phyloP scores from a whole-genome alignment of 2,329 filamentous ascomycete genomes.

The Fusarium piperis region DNA sequence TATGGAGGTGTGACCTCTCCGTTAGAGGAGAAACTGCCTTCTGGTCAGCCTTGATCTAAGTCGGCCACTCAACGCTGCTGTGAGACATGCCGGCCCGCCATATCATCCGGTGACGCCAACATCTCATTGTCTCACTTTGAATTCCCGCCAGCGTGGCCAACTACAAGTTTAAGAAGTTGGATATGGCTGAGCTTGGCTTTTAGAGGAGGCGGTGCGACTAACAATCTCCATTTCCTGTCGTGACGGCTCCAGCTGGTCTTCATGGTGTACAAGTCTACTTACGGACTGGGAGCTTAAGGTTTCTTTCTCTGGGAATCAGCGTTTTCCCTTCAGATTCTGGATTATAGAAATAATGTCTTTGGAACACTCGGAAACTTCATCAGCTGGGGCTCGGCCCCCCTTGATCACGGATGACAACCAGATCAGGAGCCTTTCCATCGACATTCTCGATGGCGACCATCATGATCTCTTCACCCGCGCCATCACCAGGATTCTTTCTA shows the following conservation, averaged over 20 bases:
- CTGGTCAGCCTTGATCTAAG: background rate
- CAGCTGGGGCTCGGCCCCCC: background rate
- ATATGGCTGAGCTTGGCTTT: background rate
- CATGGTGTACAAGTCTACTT: background rate
- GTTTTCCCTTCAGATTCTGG: background rate
- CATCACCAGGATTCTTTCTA: slow-evolving; percentile 20
- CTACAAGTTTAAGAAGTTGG: background rate
- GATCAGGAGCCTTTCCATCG: background rate
- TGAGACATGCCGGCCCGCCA: background rate
- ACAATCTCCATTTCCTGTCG: background rate
- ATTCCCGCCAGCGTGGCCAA: background rate
- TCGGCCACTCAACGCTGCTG: background rate
- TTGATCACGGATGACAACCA: background rate
- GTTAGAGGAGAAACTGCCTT: background rate
- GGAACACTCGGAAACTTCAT: background rate
- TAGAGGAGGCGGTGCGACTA: background rate
- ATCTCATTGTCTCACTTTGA: background rate
- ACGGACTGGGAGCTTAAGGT: background rate
- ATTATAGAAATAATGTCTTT: background rate
- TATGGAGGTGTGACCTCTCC: background rate
- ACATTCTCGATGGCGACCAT: background rate
- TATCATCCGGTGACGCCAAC: background rate
- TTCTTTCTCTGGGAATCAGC: background rate
- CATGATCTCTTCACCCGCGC: background rate
- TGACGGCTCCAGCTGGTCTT: background rate